These are phyloP conservation scores for Ciborinia camelliae DNA, from an alignment of 2,329 filamentous ascomycete species.

Conservation along the genomic window DNA sequence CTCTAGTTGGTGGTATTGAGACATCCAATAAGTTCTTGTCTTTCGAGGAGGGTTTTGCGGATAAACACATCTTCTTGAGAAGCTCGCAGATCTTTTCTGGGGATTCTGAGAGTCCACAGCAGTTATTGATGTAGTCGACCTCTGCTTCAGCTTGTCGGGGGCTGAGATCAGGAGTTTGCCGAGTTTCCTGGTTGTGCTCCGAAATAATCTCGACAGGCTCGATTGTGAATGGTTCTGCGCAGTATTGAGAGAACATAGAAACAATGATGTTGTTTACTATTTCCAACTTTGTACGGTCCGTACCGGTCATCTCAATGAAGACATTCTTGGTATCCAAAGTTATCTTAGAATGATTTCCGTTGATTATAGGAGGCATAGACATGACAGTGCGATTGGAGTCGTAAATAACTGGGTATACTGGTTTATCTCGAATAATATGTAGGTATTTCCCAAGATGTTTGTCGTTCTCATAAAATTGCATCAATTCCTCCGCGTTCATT, in stretches of 20 bases:
- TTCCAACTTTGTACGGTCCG: conserved; percentile 92
- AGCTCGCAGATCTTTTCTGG: conserved; percentile 74
- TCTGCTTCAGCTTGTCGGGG: conserved; percentile 76
- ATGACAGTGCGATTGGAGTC: conserved; percentile 84
- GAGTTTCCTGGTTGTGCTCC: conserved; percentile 80
- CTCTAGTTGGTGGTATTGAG: conserved; percentile 80
- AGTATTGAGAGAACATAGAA: conserved; percentile 95
- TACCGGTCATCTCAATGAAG: conserved; percentile 95
- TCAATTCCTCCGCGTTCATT: conserved; percentile 84
- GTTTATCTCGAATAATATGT: conserved; percentile 89
- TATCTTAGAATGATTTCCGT: conserved; percentile 96
- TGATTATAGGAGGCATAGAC: conserved; percentile 96
- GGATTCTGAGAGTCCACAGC: conserved; percentile 76
- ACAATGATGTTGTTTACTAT: conserved; percentile 95
- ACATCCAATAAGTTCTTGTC: conserved; percentile 73
- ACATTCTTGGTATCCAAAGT: conserved; percentile 86
- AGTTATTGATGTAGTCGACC: conserved; percentile 89
- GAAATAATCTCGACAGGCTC: conserved; percentile 93
- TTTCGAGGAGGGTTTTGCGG: conserved; percentile 69
- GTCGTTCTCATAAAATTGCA: conserved; percentile 94
- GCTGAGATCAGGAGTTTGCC: conserved; percentile 77
- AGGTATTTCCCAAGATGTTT: conserved; percentile 87
- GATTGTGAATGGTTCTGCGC: conserved; percentile 81
- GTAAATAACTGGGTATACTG: conserved; percentile 93
- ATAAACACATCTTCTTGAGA: conserved; percentile 83